Percentiles rank a stretch among this genome's conserved stretches.
These are phyloP conservation scores for Populus hybrid DNA, from an alignment of 441 rosid species.

Conservation along the genomic window DNA sequence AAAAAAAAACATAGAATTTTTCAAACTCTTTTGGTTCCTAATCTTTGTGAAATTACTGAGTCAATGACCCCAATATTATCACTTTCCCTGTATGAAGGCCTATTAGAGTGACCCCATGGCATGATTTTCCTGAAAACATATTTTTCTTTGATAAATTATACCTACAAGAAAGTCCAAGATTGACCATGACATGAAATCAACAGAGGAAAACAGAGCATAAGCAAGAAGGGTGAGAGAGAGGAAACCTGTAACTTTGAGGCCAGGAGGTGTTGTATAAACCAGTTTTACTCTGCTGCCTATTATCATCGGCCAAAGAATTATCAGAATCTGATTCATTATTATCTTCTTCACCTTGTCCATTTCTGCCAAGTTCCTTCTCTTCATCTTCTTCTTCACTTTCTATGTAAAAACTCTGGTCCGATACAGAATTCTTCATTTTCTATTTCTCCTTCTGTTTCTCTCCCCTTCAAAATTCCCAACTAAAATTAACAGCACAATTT, in stretches of 20 bases:
- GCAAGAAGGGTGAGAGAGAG: background rate
- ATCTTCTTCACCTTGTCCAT: constrained; percentile 34
- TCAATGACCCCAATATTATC: background rate
- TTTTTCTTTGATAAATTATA: background rate
- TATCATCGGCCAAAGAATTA: constrained; percentile 41
- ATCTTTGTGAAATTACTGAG: background rate
- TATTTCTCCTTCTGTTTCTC: background rate
- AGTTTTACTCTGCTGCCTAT: constrained; percentile 40
- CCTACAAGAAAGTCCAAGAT: background rate
- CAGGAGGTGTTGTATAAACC: constrained; percentile 67
- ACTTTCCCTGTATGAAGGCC: background rate
- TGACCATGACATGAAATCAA: background rate
- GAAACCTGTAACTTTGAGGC: constrained; percentile 96
- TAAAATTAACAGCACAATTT: background rate
- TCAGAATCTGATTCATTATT: constrained; percentile 56
- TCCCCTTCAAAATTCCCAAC: background rate
- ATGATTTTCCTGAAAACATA: background rate
- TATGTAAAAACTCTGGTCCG: constrained; percentile 79
- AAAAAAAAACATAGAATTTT: too few species aligned
- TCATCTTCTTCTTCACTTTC: constrained; percentile 88
- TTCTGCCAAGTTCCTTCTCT: constrained; percentile 36
- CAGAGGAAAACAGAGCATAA: background rate
- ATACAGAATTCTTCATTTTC: constrained; percentile 72
- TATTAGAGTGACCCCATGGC: background rate
- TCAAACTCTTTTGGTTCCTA: background rate